These are phyloP conservation scores for Cryptosporidium bovis DNA, from an alignment of 169 alveolate species.

Conservation along the genomic window DNA sequence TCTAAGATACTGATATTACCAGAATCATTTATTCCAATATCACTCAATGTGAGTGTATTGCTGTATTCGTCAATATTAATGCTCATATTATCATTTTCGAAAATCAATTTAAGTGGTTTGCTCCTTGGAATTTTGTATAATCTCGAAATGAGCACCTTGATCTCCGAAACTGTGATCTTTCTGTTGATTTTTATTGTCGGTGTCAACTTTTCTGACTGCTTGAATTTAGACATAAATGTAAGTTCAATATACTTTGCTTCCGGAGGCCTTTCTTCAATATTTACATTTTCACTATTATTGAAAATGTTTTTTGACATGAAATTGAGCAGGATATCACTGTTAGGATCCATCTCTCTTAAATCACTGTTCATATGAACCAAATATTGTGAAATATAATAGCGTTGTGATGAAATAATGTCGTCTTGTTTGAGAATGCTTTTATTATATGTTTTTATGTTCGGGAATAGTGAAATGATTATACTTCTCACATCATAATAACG, in stretches of 20 bases:
- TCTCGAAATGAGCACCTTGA: constrained; percentile 36
- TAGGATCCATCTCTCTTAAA: constrained; percentile 28
- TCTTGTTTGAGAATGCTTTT: constrained; percentile 31
- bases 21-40: constrained; percentile 34
- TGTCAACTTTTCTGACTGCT: background rate
- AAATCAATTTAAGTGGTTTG: constrained; percentile 20
- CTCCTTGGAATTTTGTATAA: constrained; percentile 31
- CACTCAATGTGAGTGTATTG: constrained; percentile 37
- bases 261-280: background rate
- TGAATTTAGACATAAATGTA: constrained; percentile 29
- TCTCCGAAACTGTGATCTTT: constrained; percentile 33
- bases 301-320: constrained; percentile 3
- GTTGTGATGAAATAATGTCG: constrained; percentile 50
- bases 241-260: constrained; percentile 40
- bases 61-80: constrained; percentile 29
- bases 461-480: constrained; percentile 22
- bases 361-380: background rate
- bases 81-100: constrained; percentile 5
- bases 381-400: constrained; percentile 60
- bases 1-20: constrained; percentile 51
- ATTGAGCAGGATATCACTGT: constrained; percentile 28
- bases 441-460: constrained; percentile 36
- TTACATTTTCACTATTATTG: no score
- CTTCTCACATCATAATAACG: constrained; percentile 26
- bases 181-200: constrained; percentile 42